Conservation (phyloP, 2,329 filamentous ascomycete genomes). For the Ascochyta pisi region DNA sequence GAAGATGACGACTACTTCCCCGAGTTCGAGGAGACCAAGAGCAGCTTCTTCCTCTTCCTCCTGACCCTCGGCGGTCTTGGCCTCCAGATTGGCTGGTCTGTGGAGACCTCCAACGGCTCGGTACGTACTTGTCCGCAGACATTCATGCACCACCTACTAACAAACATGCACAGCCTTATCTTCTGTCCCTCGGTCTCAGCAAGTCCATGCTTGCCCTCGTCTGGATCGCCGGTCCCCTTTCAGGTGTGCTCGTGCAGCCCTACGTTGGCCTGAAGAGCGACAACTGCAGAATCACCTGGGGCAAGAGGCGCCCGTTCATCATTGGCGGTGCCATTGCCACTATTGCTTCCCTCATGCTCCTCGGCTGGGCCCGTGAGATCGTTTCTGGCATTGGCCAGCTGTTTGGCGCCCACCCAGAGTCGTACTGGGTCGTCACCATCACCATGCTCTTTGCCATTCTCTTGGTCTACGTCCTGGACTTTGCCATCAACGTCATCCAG, state of each 20-base stretch:
- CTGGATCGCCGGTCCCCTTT: slow-evolving; percentile 64
- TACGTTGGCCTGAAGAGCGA: slow-evolving; percentile 63
- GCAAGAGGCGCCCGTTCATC: slow-evolving; percentile 61
- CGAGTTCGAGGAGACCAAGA: slow-evolving; percentile 72
- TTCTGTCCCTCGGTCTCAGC: slow-evolving; percentile 60
- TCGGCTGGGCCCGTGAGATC: slow-evolving; percentile 60
- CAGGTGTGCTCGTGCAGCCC: slow-evolving; percentile 61
- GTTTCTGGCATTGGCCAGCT: slow-evolving; percentile 71
- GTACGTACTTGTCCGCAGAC: slow-evolving; percentile 48
- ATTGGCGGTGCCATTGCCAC: slow-evolving; percentile 58
- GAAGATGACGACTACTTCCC: slow-evolving; percentile 53
- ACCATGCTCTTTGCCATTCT: slow-evolving; percentile 82
- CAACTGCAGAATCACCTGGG: slow-evolving; percentile 56
- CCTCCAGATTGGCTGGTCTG: slow-evolving; percentile 93
- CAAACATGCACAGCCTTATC: slow-evolving; percentile 52
- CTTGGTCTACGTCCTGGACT: slow-evolving; percentile 89
- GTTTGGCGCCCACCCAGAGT: slow-evolving; percentile 74
- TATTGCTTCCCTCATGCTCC: slow-evolving; percentile 56
- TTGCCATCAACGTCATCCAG: slow-evolving; percentile 95
- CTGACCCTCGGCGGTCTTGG: slow-evolving; percentile 86
- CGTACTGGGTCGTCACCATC: slow-evolving; percentile 66
- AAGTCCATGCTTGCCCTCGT: slow-evolving; percentile 60
- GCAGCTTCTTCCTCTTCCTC: slow-evolving; percentile 82
- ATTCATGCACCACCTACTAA: background rate
- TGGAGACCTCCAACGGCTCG: slow-evolving; percentile 92